phyloP scores from a whole-genome alignment of 805 yeast genomes.

The Starmerella geochares region DNA sequence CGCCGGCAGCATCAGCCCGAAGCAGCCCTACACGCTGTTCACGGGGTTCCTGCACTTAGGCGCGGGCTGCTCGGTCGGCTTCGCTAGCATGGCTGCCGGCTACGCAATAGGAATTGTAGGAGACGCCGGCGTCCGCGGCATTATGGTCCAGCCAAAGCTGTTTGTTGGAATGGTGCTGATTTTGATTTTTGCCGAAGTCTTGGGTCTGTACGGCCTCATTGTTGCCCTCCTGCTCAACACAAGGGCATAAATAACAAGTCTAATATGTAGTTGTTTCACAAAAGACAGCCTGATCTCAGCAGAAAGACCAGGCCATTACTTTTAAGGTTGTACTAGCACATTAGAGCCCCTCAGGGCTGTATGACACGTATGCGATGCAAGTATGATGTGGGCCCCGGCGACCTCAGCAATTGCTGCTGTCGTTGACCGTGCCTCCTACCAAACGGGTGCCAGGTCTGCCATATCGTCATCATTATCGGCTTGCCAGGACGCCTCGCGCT shows the following conservation, averaged over 20 bases:
- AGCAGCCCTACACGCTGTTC: slow-evolving; percentile 70
- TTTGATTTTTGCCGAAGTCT: slow-evolving; percentile 81
- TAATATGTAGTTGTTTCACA: background rate
- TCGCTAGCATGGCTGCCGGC: slow-evolving; percentile 92
- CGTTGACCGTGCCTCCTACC: background rate
- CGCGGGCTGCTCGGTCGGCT: slow-evolving; percentile 92
- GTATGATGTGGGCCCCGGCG: too few relatives aligned
- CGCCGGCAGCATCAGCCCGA: slow-evolving; percentile 71
- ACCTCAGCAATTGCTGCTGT: too few relatives aligned
- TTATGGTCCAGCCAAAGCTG: slow-evolving; percentile 76
- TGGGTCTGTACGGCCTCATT: slow-evolving; percentile 89
- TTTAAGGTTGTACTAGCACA: too few relatives aligned
- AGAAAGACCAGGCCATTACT: too few relatives aligned
- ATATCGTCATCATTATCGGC: background rate
- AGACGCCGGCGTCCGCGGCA: slow-evolving; percentile 82
- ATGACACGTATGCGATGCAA: too few relatives aligned
- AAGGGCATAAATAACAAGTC: slow-evolving; percentile 17
- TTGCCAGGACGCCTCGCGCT: background rate
- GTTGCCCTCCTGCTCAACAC: slow-evolving; percentile 88
- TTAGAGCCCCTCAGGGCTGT: too few relatives aligned
- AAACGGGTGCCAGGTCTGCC: slow-evolving; percentile 14
- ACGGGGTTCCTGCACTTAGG: slow-evolving; percentile 97
- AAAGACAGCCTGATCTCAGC: too few relatives aligned
- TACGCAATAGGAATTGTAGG: slow-evolving; percentile 93
- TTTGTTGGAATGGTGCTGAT: slow-evolving; percentile 86